Percentiles rank a stretch among this genome's conserved stretches.
These are phyloP conservation scores for Hanseniaspora meyeri DNA, from an alignment of 805 yeast genomes.

Conservation along the genomic window DNA sequence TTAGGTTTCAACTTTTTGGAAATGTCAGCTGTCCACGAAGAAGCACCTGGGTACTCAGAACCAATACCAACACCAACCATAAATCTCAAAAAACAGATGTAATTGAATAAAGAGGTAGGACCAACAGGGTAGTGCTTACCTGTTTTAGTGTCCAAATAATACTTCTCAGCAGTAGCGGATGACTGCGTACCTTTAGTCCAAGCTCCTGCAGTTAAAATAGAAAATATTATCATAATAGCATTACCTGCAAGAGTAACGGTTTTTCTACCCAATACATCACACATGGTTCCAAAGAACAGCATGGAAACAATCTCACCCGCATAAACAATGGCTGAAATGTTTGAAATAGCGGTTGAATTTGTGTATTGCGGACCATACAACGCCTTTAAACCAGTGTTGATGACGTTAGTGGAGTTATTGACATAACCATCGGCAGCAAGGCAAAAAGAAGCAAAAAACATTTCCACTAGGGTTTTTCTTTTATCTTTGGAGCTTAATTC, in stretches of 20 bases:
- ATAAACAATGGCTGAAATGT: conserved; percentile 78
- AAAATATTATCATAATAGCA: conserved; percentile 57
- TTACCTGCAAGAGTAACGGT: conserved; percentile 74
- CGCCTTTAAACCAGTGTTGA: conserved; percentile 50
- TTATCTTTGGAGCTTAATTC: conserved; percentile 2
- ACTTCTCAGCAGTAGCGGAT: conserved; percentile 1
- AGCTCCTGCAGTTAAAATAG: conserved; percentile 68
- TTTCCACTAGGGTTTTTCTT: conserved; percentile 3
- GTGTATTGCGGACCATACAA: conserved; percentile 56
- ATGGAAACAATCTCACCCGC: conserved; percentile 88
- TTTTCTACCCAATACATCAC: conserved; percentile 73
- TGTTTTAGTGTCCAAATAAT: conserved; percentile 16
- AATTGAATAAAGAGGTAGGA: conserved; percentile 61
- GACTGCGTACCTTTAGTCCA: conserved; percentile 54
- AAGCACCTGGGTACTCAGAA: conserved; percentile 80
- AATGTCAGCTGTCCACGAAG: conserved; percentile 85
- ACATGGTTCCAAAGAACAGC: conserved; percentile 62
- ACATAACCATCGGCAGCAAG: conserved; percentile 88
- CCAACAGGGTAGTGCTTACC: conserved; percentile 34
- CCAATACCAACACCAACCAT: conserved; percentile 88
- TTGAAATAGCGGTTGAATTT: conserved; percentile 56
- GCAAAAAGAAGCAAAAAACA: conserved; percentile 25
- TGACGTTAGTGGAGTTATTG: conserved; percentile 72
- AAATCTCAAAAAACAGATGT: conserved; percentile 72
- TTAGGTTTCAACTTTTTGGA: conserved; percentile 86